Base-by-base conservation (phyloP, 2,329 filamentous ascomycete species). In the Alternaria consortialis region DNA sequence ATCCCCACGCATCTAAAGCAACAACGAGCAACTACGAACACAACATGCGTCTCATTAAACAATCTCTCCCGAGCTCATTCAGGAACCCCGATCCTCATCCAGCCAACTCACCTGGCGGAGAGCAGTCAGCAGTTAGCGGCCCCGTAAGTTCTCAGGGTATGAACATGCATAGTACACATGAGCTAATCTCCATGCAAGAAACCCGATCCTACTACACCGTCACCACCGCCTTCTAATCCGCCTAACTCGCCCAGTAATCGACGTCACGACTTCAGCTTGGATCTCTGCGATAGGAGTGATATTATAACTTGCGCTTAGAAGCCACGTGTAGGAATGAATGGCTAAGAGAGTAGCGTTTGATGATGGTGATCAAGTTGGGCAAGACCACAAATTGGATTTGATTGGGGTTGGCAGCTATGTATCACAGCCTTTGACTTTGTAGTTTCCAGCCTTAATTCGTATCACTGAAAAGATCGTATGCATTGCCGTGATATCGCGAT, bases 221-320 rank as follows among this genome's bases (percentile, higher is more conserved):
- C 40, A 15, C 31, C 20, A 31, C 53, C 42, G 36, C 53, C 44
- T 13, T 25, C 29, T 11, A 20, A 20, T 23, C n/a, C 27, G 11
- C 44, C 54, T 27, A 39, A 39, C 27, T 51, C 54, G 46, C 54
- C 54, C 8, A 29, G 7, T 15, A 44, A 44, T n/a, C 23, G 25
- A 44, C 25, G 2, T 27, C 32, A 27, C 20, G 5, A 34, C 23
- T 7, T 27, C 12, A 7, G 9, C 7, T 32, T 7, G 5, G 6
- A 25, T 15, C 11, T 12, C 12, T 20, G 17, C 8, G 27, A 12
- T 23, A 34, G 29, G 13, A 13, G 7, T 6, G 12, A 25, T 15
- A 11, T 31, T 23, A 7, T 42, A 12, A 17, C 37, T 34, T 53
- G 51, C 27, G 27, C 37, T 17, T 53, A 43, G 27, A 32, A 20